Conservation (phyloP, 257 asterid genomes). For the Nicotiana knightiana region DNA sequence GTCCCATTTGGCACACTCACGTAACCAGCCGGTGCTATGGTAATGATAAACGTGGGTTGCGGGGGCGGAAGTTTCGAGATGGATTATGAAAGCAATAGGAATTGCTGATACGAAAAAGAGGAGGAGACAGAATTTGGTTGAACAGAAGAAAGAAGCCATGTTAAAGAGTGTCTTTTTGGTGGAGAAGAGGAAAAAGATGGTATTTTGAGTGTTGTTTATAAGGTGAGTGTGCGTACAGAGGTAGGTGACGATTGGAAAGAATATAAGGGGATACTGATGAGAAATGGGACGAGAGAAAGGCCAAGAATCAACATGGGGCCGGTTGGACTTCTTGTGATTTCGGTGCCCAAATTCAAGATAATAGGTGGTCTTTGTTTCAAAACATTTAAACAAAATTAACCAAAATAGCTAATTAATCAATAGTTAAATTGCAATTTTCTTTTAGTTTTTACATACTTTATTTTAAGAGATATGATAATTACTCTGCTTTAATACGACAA, state of each 20-base stretch:
- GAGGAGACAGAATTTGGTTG: constrained; percentile 36
- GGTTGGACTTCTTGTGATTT: neutral
- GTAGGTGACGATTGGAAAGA: neutral
- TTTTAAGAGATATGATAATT: no score
- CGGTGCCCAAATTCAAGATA: neutral
- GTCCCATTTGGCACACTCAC: constrained; percentile 95
- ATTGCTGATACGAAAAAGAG: constrained; percentile 58
- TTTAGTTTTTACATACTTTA: no score
- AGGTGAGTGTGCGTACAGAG: neutral
- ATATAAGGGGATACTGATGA: neutral
- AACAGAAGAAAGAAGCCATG: constrained; percentile 43
- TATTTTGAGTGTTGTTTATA: neutral
- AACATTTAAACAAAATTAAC: no score
- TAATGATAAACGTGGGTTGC: constrained; percentile 49
- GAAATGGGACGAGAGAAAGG: neutral
- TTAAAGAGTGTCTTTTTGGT: neutral
- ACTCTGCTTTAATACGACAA: no score
- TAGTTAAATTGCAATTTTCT: no score
- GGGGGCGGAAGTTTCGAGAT: constrained; percentile 49
- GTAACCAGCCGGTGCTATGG: constrained; percentile 68
- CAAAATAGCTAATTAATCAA: no score
- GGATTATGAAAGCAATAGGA: constrained; percentile 62
- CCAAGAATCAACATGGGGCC: neutral
- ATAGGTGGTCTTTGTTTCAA: neutral
- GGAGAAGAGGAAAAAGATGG: neutral